Evolutionary conservation across 2,329 filamentous ascomycete species (phyloP), one percentile per base, ranked within the genome.

Genomic region (Hymenoscyphus fructigenus): DNA sequence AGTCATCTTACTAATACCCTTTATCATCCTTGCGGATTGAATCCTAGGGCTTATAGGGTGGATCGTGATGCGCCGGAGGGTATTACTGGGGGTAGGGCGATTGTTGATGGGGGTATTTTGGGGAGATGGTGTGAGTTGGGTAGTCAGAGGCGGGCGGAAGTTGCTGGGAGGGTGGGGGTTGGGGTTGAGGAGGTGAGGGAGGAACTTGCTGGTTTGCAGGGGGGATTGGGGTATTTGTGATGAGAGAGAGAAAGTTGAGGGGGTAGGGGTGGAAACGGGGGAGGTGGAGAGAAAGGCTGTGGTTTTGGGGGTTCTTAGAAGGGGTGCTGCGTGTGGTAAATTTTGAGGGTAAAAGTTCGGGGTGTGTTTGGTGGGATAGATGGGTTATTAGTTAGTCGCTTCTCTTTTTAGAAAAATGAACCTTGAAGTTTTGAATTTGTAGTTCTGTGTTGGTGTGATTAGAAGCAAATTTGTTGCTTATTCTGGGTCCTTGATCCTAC

Each of bases 1-100:
- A 91, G 89, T 3, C 93, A 96, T 75, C 83, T 99, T 1, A 83
- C 88, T 9, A 91, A 88, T 38, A 88, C 89, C 0, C 84, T 97
- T 7, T 88, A 91, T 55, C 88, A 93, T 68, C 80, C 90, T 4
- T 91, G 88, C 7, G 92, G 91, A 0, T 82, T 97, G 59, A 98
- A 98, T 77, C 90, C 92, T 1, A 88, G 91, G 63, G 91, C 88
- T 0, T 91, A 94, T 78, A 85, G 95, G 15, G 81, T 88, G 0
- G 86, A 88, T 60, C 82, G 82, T 64, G 85, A 79, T 69, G 85
- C 83, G 5, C 68, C 67, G 6, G 75, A 74, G 34, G 70, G 70
- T 2, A 73, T 80, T 23, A 81, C 82, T 44, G 79, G 76, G 3
- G 80, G 79, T 56, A 78, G 79, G 2, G 78, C 76, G 0, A 79